phyloP scores from a whole-genome alignment of 257 asterid genomes.

The Jacaranda copaia region DNA sequence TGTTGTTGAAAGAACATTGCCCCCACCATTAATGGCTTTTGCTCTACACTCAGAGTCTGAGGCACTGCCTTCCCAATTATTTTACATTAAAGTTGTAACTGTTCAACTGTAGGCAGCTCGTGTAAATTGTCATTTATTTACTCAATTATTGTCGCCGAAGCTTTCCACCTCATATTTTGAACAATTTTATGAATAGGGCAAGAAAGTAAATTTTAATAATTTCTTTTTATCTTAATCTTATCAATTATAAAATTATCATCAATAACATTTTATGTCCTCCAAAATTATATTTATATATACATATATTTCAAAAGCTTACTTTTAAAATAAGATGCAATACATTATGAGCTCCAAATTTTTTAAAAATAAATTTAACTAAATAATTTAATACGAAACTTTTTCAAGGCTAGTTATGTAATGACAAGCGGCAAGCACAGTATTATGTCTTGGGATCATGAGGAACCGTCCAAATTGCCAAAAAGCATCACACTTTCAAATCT shows the following conservation, averaged over 20 bases:
- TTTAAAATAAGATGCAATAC: no score
- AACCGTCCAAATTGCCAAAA: neutral
- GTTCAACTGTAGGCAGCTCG: neutral
- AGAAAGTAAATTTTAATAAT: no score
- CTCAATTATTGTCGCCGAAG: constrained; percentile 12
- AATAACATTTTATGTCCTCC: no score
- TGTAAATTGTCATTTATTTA: neutral
- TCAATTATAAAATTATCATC: no score
- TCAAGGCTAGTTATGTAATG: no score
- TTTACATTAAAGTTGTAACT: constrained; percentile 24
- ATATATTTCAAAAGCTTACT: no score
- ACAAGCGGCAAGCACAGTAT: no score
- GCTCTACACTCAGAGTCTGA: neutral
- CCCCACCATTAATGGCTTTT: constrained; percentile 42
- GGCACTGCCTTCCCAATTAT: constrained; percentile 12
- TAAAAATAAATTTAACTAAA: neutral
- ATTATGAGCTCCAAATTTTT: no score
- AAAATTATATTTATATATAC: no score
- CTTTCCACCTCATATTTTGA: neutral
- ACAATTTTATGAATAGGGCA: neutral
- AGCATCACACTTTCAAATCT: neutral
- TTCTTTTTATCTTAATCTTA: no score
- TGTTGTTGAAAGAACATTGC: constrained; percentile 21
- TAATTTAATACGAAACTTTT: neutral
- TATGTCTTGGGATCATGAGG: neutral